Evolutionary conservation across 495 filamentous ascomycete genomes (phyloP).

Genomic region (Pseudomonodictys pantanalensis): DNA sequence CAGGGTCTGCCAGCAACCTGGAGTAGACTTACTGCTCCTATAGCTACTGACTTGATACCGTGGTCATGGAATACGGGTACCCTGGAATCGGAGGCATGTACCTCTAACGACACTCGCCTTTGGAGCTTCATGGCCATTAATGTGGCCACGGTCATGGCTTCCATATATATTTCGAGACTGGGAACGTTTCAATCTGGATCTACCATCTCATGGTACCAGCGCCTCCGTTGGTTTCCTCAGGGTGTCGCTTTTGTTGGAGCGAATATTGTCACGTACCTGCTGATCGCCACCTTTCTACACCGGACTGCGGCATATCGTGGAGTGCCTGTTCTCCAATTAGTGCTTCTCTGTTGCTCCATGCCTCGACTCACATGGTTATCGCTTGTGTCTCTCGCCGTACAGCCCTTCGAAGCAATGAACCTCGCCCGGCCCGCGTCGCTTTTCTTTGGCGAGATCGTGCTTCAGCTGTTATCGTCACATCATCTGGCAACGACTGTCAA

Average conservation of each 20-base stretch:
- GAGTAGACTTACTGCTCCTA: conserved; percentile 5
- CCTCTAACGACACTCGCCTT: conserved; percentile 2
- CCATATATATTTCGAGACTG: neutral
- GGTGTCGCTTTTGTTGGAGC: conserved; percentile 5
- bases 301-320: conserved; percentile 1
- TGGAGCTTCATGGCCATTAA: conserved; percentile 9
- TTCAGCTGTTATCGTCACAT: conserved; percentile 11
- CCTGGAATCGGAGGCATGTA: neutral
- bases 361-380: conserved; percentile 11
- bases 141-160: conserved; percentile 4
- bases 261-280: conserved; percentile 6
- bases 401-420: conserved; percentile 6
- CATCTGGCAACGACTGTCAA: conserved; percentile 8
- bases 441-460: conserved; percentile 8
- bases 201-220: neutral
- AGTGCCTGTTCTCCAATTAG: conserved; percentile 5
- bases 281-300: conserved; percentile 7
- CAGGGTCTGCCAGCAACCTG: conserved; percentile 8
- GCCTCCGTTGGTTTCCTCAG: neutral
- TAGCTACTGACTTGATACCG: conserved; percentile 10
- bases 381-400: neutral
- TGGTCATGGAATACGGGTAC: conserved; percentile 12
- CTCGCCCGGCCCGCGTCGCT: neutral
- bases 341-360: conserved; percentile 21
- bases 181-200: neutral